Percentiles rank a stretch among this genome's conserved stretches.
Conservation (phyloP, 192 early-diverging fungal species). For the Nowakowskiella sp. region DNA sequence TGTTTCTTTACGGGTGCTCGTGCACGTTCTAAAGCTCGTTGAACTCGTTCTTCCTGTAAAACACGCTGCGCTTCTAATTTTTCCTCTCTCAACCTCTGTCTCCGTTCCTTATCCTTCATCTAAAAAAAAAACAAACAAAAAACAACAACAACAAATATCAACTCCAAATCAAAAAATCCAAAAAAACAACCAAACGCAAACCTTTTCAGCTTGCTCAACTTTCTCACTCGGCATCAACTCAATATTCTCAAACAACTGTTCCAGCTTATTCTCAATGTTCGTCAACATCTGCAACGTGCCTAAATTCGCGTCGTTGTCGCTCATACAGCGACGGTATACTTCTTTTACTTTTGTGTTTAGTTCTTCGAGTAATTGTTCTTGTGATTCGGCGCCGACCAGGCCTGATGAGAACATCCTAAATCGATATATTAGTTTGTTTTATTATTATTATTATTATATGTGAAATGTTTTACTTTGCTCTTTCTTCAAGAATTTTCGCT, state of each 20-base stretch:
- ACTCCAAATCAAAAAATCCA: not conserved
- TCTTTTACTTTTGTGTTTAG: slow-evolving; percentile 53
- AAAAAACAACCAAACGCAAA: slow-evolving; percentile 9
- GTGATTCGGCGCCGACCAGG: slow-evolving; percentile 37
- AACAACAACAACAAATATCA: not conserved
- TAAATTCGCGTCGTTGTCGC: slow-evolving; percentile 48
- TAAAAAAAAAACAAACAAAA: slow-evolving; percentile 5
- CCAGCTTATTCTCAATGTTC: slow-evolving; percentile 48
- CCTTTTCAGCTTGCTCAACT: slow-evolving; percentile 56
- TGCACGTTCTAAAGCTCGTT: slow-evolving; percentile 46
- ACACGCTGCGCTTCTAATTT: slow-evolving; percentile 45
- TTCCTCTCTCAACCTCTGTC: slow-evolving; percentile 47
- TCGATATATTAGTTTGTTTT: no score
- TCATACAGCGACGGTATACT: slow-evolving; percentile 46
- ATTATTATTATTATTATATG: not conserved
- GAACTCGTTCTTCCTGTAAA: slow-evolving; percentile 50
- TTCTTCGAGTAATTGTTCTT: slow-evolving; percentile 46
- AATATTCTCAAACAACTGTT: slow-evolving; percentile 52
- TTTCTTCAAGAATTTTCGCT: slow-evolving; percentile 44
- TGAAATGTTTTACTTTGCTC: slow-evolving; percentile 30
- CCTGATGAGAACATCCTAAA: slow-evolving; percentile 37
- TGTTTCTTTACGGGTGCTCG: slow-evolving; percentile 57
- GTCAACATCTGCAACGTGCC: slow-evolving; percentile 51
- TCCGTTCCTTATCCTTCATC: slow-evolving; percentile 53
- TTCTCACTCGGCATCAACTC: slow-evolving; percentile 54